Percentiles rank a stretch among this genome's conserved stretches.
Evolutionary conservation across 2,329 filamentous ascomycete species (phyloP).

Genomic region (Anthostomella pinea): DNA sequence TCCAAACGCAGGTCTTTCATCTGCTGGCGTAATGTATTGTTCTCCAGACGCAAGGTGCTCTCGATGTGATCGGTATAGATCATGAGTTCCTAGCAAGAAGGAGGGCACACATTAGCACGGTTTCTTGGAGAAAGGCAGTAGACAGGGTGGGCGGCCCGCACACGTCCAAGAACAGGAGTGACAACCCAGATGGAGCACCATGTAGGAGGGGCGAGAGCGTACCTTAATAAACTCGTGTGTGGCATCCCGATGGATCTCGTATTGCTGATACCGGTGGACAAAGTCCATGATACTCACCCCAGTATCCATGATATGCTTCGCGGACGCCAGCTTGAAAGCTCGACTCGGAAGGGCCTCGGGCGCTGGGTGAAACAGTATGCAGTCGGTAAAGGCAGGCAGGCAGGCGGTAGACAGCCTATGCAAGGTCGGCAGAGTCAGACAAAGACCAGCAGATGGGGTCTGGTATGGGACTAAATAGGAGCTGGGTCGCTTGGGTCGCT

Average conservation of each 20-base stretch:
- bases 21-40: constrained; percentile 38
- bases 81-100: constrained; percentile 42
- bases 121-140: constrained; percentile 2
- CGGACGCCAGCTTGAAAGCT: constrained; percentile 12
- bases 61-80: constrained; percentile 46
- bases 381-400: too few relatives aligned
- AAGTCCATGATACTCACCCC: constrained; percentile 43
- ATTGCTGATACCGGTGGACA: constrained; percentile 43
- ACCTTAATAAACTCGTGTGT: constrained; percentile 49
- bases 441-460: too few relatives aligned
- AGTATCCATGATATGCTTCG: constrained; percentile 15
- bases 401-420: too few relatives aligned
- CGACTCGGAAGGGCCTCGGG: too few relatives aligned
- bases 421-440: too few relatives aligned
- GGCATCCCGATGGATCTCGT: constrained; percentile 40
- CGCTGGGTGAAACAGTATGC: too few relatives aligned
- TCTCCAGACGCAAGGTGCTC: constrained; percentile 42
- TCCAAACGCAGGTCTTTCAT: constrained; percentile 48
- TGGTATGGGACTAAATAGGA: too few relatives aligned
- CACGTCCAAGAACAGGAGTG: too few relatives aligned
- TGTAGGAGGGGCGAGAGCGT: constrained; percentile 14
- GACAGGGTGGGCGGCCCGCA: constrained; percentile 7
- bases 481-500: too few relatives aligned
- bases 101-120: constrained; percentile 4
- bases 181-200: too few relatives aligned